phyloP scores from a whole-genome alignment of 768 basidiomycete genomes.

The Rhodotorula graminis region DNA sequence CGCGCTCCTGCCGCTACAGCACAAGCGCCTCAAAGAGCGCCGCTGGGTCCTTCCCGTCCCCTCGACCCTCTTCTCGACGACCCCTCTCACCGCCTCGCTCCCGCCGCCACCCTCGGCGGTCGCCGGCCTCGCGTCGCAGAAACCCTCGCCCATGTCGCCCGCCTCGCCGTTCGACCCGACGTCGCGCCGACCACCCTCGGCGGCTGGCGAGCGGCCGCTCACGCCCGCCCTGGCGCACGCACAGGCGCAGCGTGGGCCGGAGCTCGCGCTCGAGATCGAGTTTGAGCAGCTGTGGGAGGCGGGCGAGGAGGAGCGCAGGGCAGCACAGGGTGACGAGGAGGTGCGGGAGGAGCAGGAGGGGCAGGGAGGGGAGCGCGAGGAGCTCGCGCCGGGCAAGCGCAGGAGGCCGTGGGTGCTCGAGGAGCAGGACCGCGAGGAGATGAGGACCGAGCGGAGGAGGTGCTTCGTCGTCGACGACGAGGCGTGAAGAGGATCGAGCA shows the following conservation, averaged over 20 bases:
- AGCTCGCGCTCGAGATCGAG: constrained; percentile 47
- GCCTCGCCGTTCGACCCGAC: constrained; percentile 44
- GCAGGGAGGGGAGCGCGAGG: constrained; percentile 45
- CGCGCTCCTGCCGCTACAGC: too few species aligned
- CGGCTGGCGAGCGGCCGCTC: not conserved
- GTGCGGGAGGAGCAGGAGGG: constrained; percentile 63
- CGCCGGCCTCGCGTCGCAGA: constrained; percentile 22
- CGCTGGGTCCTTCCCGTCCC: constrained; percentile 52
- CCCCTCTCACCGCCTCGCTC: not conserved
- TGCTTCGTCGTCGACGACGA: constrained; percentile 15
- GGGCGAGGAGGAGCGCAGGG: constrained; percentile 60
- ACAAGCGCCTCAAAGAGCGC: constrained; percentile 51
- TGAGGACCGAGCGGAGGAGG: constrained; percentile 44
- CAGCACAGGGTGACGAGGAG: constrained; percentile 58
- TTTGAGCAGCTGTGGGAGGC: constrained; percentile 58
- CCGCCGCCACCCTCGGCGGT: constrained; percentile 16
- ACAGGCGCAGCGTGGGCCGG: constrained; percentile 22
- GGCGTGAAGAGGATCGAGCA: not conserved
- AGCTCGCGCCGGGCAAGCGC: constrained; percentile 40
- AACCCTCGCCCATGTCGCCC: constrained; percentile 48
- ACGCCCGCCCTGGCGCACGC: not conserved
- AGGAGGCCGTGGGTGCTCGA: constrained; percentile 48
- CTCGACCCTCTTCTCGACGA: constrained; percentile 17
- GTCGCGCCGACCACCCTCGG: not conserved
- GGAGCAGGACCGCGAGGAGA: constrained; percentile 58